These are phyloP conservation scores for Epichloe sibirici DNA, from an alignment of 2,329 filamentous ascomycete genomes.

Conservation along the genomic window DNA sequence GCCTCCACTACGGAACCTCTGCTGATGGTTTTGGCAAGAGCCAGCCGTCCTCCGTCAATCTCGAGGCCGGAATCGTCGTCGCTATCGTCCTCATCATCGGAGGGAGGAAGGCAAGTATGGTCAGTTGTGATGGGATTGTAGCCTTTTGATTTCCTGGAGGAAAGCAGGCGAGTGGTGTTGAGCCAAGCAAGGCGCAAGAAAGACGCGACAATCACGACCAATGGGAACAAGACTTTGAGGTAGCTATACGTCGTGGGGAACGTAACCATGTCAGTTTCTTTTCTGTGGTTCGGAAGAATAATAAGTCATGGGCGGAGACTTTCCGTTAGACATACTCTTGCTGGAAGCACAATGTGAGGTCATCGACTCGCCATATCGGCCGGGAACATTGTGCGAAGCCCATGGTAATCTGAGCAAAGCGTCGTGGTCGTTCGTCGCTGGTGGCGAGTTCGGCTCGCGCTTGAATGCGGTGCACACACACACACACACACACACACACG, in stretches of 20 bases:
- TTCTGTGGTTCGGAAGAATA: not conserved
- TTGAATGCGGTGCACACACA: not conserved
- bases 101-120: conserved; percentile 41
- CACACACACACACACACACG: not conserved
- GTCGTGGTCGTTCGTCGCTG: conserved; percentile 6
- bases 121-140: conserved; percentile 43
- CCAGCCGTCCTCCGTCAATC: conserved; percentile 44
- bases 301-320: not conserved
- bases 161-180: conserved; percentile 38
- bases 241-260: conserved; percentile 15
- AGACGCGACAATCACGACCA: conserved; percentile 59
- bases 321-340: conserved; percentile 46
- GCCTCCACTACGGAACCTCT: conserved; percentile 55
- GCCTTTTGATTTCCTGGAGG: conserved; percentile 35
- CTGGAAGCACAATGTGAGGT: conserved; percentile 51
- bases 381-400: conserved; percentile 42
- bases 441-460: not conserved
- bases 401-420: conserved; percentile 17
- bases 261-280: not conserved
- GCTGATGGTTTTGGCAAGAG: conserved; percentile 48
- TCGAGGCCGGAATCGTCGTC: conserved; percentile 46
- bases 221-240: conserved; percentile 61
- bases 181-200: conserved; percentile 52
- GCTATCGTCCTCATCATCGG: conserved; percentile 39
- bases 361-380: conserved; percentile 51